Conservation (phyloP, 306 rosid genomes). For the Vigna angularis region DNA sequence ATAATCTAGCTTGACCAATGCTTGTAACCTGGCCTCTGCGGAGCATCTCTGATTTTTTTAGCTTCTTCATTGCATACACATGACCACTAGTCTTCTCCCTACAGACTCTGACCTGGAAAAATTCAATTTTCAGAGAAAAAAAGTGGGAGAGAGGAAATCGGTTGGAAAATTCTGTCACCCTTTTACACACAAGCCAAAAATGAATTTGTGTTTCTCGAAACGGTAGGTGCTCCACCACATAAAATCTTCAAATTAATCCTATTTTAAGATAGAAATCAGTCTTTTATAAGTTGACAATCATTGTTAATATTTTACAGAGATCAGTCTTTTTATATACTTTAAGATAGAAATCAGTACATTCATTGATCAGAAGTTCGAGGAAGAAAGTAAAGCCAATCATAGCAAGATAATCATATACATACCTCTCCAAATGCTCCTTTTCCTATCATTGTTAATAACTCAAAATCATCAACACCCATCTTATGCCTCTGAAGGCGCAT, state of each 20-base stretch:
- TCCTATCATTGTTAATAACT: slow-evolving; percentile 94
- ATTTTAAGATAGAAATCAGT: not conserved
- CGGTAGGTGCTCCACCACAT: not conserved
- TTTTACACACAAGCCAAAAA: slow-evolving; percentile 28
- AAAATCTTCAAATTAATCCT: not conserved
- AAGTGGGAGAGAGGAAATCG: not conserved
- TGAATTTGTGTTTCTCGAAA: slow-evolving; percentile 26
- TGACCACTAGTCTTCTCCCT: slow-evolving; percentile 84
- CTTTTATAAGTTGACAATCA: not conserved
- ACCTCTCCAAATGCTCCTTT: slow-evolving; percentile 99
- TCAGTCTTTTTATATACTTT: too few species aligned
- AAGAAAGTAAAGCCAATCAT: slow-evolving; percentile 24
- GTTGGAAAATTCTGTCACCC: slow-evolving; percentile 6
- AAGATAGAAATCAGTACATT: too few species aligned
- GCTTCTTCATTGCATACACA: slow-evolving; percentile 98
- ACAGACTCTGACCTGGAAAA: slow-evolving; percentile 90
- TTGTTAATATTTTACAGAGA: too few species aligned
- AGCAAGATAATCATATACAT: slow-evolving; percentile 34
- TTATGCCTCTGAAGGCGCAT: slow-evolving; percentile 99
- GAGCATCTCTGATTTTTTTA: slow-evolving; percentile 99
- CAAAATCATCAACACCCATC: slow-evolving; percentile 96
- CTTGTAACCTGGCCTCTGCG: slow-evolving; percentile 93
- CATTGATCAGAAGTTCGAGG: not conserved
- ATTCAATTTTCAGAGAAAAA: slow-evolving; percentile 47
- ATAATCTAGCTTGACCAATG: slow-evolving; percentile 43